Conservation (phyloP, 257 asterid species). For the Fraxinus americana region DNA sequence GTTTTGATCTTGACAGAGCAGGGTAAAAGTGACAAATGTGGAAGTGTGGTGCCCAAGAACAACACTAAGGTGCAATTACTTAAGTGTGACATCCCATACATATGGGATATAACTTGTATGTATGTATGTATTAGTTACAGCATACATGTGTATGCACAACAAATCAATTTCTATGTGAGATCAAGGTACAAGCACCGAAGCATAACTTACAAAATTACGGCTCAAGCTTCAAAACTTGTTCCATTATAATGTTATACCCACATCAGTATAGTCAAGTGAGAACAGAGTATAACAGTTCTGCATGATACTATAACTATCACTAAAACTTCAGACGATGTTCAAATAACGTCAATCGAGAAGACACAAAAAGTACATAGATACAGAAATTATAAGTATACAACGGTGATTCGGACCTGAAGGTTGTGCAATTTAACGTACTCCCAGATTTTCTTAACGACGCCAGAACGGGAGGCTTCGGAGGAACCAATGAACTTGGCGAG, state of each 20-base stretch:
- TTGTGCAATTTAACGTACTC: constrained; percentile 33
- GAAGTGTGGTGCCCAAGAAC: not conserved
- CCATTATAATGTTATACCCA: not conserved
- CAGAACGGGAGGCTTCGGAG: constrained; percentile 37
- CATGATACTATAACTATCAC: not conserved
- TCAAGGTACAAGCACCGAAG: not conserved
- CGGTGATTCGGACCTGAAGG: constrained; percentile 32
- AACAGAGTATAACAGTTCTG: not conserved
- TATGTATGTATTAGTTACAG: no score
- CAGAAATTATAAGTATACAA: constrained; percentile 16
- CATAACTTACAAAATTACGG: not conserved
- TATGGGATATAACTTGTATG: no score
- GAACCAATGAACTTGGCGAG: constrained; percentile 42
- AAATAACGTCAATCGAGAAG: not conserved
- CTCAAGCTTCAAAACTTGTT: not conserved
- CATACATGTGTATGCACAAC: no score
- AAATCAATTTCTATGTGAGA: no score
- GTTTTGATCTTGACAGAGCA: not conserved
- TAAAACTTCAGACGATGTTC: not conserved
- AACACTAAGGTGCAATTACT: no score
- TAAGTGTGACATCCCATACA: not conserved
- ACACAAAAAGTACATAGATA: not conserved
- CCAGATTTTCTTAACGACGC: constrained; percentile 38
- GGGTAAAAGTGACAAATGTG: not conserved
- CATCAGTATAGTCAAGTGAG: not conserved